Conservation (phyloP, 1,284 basidiomycete species). For the Ustilago trichophora region DNA sequence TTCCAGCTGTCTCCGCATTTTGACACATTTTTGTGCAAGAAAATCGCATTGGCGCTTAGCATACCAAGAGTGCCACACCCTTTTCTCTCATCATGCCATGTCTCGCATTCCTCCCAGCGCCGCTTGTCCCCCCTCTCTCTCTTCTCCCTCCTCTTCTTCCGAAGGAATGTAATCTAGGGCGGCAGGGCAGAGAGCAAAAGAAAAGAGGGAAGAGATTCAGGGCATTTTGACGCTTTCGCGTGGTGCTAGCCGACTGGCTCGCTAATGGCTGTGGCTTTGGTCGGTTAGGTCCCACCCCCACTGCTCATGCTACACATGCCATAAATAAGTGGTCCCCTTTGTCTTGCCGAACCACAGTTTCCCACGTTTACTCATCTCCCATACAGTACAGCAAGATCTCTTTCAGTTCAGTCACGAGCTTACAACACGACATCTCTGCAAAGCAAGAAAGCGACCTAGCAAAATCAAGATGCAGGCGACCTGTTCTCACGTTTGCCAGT, state of each 20-base stretch:
- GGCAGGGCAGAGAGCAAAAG: no score
- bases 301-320: no score
- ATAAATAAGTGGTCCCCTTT: slow-evolving; percentile 2
- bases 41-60: slow-evolving; percentile 3
- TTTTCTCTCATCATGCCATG: background rate
- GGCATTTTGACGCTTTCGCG: background rate
- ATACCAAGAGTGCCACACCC: slow-evolving; percentile 1
- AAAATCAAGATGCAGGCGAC: no score
- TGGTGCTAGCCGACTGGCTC: slow-evolving; percentile 5
- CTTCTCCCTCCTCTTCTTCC: no score
- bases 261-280: slow-evolving; percentile 2
- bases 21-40: background rate
- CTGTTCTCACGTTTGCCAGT: slow-evolving; percentile 21
- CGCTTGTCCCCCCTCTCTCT: no score
- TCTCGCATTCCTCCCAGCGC: background rate
- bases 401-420: no score
- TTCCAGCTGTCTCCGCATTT: slow-evolving; percentile 2
- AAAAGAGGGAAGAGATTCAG: no score
- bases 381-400: no score
- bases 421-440: no score
- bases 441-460: no score
- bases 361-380: background rate
- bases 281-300: background rate
- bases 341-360: background rate
- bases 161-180: background rate